Evolutionary conservation across 1,284 basidiomycete species (phyloP), one percentile per base, ranked within the genome.

Genomic region (Marasmius sp.): DNA sequence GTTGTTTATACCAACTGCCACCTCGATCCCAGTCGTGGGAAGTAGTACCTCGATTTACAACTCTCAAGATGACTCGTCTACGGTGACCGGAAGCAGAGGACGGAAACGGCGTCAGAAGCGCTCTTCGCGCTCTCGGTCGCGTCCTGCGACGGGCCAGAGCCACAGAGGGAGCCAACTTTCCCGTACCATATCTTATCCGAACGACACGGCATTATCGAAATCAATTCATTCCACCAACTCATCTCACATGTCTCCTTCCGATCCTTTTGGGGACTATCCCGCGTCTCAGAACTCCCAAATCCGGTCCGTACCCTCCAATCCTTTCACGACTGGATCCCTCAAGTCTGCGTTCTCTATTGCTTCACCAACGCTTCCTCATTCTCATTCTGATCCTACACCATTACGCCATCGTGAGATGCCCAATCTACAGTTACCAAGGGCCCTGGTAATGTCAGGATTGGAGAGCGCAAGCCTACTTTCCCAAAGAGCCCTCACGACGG

Each of bases 361-460:
- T 50, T 34, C 59, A 58, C 62, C 64, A 37, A 47, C 41, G 22
- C 67, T 77, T 20, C 64, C 64, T 4, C 76, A 78, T 64, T 70
- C 77, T 22, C 68, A 71, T 54, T 72, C 70, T 16, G 72, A 75
- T 60, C 69, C 73, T 9, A 65, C 68, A 5, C 67, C 71, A 22
- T 12, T 67, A 12, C 65, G 65, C 37, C 61, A 53, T 43, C 60
- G 59, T 12, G 65, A 66, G 27, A 65, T 64, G 58, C 63, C 58
- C 53, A 63, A 36, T 61, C 60, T 75, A 47, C 67, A 72, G 22
- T 70, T 89, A 6, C 88, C 91, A 0, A 78, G 81, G 49, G 89
- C 84, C 1, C 74, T 93, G 1, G 86, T 93, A 7, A 71, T 92
- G 7, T 85, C 89, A 1, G 87, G 88, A 0, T 77, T 93, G 14